A percentile compares a stretch with the other conserved stretches of the same genome.
Evolutionary conservation across 495 filamentous ascomycete genomes (phyloP).

Genomic region (Podospora anserina): DNA sequence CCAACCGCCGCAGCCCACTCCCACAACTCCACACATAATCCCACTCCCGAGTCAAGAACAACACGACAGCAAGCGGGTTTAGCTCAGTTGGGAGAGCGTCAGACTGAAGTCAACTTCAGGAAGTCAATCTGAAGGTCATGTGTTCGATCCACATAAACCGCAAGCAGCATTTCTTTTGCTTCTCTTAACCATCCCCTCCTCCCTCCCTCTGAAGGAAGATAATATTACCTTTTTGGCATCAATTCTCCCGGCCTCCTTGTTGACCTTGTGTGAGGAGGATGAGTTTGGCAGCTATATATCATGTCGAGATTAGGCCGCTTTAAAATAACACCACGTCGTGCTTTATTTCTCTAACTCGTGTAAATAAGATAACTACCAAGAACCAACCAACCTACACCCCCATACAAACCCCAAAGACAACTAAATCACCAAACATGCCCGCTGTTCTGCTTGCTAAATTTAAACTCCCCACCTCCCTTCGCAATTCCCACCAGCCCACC

Average conservation of each 20-base stretch:
- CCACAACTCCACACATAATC: not conserved
- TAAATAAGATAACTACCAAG: not conserved
- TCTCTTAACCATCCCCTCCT: not conserved
- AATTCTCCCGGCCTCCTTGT: not conserved
- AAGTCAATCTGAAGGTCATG: constrained; percentile 22
- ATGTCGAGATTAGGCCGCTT: not conserved
- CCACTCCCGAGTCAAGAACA: not conserved
- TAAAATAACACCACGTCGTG: not conserved
- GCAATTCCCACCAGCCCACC: not conserved
- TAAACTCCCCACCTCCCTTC: not conserved
- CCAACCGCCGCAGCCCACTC: not conserved
- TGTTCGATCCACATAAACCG: constrained; percentile 27
- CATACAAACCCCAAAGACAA: not conserved
- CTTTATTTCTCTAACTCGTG: not conserved
- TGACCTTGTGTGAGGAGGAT: no score
- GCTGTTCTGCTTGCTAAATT: not conserved
- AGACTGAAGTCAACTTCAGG: constrained; percentile 20
- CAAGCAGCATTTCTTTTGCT: constrained; percentile 7
- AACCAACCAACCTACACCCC: not conserved
- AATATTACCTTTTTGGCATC: not conserved
- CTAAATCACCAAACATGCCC: constrained; percentile 8
- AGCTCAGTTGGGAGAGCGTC: constrained; percentile 27
- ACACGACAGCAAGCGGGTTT: constrained; percentile 16
- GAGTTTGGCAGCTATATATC: no score
- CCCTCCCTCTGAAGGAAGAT: not conserved